phyloP scores from a whole-genome alignment of 2,329 filamentous ascomycete genomes.

The Cladobotryum mycophilum region DNA sequence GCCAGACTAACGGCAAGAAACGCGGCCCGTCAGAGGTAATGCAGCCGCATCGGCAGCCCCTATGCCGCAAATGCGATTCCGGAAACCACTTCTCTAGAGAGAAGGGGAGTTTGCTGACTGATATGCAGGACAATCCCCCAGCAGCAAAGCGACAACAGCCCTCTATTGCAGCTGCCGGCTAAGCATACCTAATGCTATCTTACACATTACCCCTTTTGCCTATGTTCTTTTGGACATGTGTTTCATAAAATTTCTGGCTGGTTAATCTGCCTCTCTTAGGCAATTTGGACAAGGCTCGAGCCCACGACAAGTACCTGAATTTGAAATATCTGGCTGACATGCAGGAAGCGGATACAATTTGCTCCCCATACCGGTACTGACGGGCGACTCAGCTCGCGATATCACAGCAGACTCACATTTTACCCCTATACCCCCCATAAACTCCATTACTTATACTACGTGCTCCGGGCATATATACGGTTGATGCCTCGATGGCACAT shows the following conservation, averaged over 20 bases:
- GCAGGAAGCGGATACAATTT: slow-evolving; percentile 14
- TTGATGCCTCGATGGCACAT: slow-evolving; percentile 5
- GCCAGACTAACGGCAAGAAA: slow-evolving; percentile 38
- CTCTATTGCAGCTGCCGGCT: slow-evolving; percentile 36
- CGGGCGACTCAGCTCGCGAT: neutral
- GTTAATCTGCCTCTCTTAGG: slow-evolving; percentile 4
- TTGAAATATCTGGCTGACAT: slow-evolving; percentile 17
- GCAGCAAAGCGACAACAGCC: slow-evolving; percentile 37
- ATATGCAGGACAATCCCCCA: slow-evolving; percentile 28
- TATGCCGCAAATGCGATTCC: slow-evolving; percentile 9
- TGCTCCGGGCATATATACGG: slow-evolving; percentile 3
- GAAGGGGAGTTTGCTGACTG: slow-evolving; percentile 21
- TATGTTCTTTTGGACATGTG: slow-evolving; percentile 8
- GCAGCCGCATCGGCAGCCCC: slow-evolving; percentile 16
- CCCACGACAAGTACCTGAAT: slow-evolving; percentile 8
- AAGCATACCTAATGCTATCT: slow-evolving; percentile 10
- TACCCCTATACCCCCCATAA: neutral
- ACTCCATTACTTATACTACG: neutral
- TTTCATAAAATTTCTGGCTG: slow-evolving; percentile 11
- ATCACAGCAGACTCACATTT: neutral
- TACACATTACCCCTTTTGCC: neutral
- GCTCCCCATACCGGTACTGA: neutral
- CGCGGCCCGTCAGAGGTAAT: slow-evolving; percentile 43
- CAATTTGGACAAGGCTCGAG: slow-evolving; percentile 15
- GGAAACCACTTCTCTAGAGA: neutral